Conservation (phyloP, 116 monocot species). For the Zostera marina region DNA sequence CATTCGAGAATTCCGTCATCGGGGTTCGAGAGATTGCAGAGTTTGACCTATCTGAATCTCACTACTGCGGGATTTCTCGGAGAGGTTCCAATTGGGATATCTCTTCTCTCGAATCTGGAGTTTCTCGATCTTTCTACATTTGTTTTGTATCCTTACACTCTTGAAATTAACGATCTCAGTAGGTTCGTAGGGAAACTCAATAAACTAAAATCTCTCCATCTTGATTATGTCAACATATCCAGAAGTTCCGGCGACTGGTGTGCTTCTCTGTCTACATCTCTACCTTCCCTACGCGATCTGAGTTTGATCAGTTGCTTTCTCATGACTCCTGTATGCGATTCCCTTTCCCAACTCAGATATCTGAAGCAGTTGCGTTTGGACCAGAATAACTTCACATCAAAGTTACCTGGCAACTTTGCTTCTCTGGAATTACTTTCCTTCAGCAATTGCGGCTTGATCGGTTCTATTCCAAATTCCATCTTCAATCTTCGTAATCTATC, state of each 20-base stretch:
- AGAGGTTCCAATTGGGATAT: slow-evolving; percentile 18
- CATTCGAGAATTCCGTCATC: not conserved
- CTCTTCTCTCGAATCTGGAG: slow-evolving; percentile 20
- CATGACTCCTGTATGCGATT: slow-evolving; percentile 24
- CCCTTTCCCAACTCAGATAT: slow-evolving; percentile 18
- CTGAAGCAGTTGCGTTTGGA: slow-evolving; percentile 25
- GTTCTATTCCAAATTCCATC: slow-evolving; percentile 27
- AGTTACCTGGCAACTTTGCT: slow-evolving; percentile 31
- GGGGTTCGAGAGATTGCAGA: slow-evolving; percentile 9
- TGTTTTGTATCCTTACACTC: not conserved
- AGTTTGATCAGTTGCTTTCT: slow-evolving; percentile 44
- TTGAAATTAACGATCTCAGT: slow-evolving; percentile 14
- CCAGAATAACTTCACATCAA: slow-evolving; percentile 26
- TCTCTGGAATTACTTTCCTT: slow-evolving; percentile 24
- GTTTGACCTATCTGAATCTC: slow-evolving; percentile 33
- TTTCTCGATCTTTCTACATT: slow-evolving; percentile 42
- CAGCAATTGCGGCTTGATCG: slow-evolving; percentile 20
- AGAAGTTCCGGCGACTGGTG: slow-evolving; percentile 25
- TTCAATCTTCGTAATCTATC: slow-evolving; percentile 26
- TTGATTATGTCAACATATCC: slow-evolving; percentile 50
- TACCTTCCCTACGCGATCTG: slow-evolving; percentile 20
- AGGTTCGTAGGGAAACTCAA: slow-evolving; percentile 20
- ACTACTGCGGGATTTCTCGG: slow-evolving; percentile 30
- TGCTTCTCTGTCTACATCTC: slow-evolving; percentile 13
- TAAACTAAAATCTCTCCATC: slow-evolving; percentile 23